These are phyloP conservation scores for Apostasia ramifera DNA, from an alignment of 106 monocot genomes.

Conservation along the genomic window DNA sequence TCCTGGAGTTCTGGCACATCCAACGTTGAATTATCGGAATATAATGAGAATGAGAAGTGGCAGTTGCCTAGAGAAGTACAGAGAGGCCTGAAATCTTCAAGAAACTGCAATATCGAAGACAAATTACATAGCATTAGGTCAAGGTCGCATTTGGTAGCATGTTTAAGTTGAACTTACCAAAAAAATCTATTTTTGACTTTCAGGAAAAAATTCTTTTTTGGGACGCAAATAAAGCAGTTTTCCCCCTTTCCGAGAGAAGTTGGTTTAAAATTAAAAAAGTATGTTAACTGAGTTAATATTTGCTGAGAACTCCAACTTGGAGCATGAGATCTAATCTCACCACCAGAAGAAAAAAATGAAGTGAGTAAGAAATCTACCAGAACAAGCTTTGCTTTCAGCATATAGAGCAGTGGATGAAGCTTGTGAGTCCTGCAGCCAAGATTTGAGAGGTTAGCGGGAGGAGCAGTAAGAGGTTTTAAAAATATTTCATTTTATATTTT, in stretches of 20 bases:
- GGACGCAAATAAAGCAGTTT: too few relatives aligned
- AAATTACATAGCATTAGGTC: background rate
- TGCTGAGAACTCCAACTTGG: background rate
- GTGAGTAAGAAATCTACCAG: slow-evolving; percentile 13
- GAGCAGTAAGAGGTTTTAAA: background rate
- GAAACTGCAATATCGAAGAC: slow-evolving; percentile 28
- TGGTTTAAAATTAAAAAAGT: background rate
- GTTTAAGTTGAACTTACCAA: too few relatives aligned
- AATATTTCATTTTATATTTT: background rate
- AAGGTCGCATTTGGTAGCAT: too few relatives aligned
- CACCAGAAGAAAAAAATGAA: background rate
- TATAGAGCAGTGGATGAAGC: slow-evolving; percentile 28
- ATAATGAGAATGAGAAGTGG: slow-evolving; percentile 19
- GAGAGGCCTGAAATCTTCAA: slow-evolving; percentile 24
- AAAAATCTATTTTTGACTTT: too few relatives aligned
- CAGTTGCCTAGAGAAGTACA: background rate
- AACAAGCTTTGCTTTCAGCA: slow-evolving; percentile 40
- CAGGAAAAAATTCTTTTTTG: too few relatives aligned
- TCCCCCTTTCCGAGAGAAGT: background rate
- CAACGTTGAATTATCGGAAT: background rate
- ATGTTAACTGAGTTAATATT: background rate
- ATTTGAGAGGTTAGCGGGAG: too few relatives aligned
- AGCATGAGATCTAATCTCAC: too few relatives aligned
- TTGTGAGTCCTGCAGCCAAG: slow-evolving; percentile 23
- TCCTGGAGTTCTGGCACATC: too few relatives aligned